Conservation (phyloP, 1,284 basidiomycete genomes). For the Pseudozyma sp. region DNA sequence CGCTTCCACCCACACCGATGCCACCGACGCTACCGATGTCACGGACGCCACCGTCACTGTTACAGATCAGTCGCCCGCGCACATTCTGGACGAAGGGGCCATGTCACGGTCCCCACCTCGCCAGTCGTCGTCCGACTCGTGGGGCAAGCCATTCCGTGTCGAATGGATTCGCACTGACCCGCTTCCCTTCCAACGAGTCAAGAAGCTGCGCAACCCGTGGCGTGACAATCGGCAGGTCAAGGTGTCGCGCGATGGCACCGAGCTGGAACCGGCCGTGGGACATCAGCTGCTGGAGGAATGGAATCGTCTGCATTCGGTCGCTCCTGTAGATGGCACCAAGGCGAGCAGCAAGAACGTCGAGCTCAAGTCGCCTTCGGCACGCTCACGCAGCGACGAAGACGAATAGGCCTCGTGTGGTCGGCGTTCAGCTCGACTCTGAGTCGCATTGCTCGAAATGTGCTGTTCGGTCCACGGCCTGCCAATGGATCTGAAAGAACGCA, state of each 20-base stretch:
- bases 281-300: slow-evolving; percentile 81
- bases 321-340: slow-evolving; percentile 18
- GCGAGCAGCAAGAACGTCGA: slow-evolving; percentile 8
- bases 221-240: slow-evolving; percentile 90
- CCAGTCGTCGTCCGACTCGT: slow-evolving; percentile 43
- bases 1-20: slow-evolving; percentile 37
- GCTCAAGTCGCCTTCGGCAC: not conserved
- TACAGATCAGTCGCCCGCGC: slow-evolving; percentile 3
- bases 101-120: slow-evolving; percentile 29
- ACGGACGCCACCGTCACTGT: slow-evolving; percentile 20
- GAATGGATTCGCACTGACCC: slow-evolving; percentile 83
- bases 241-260: slow-evolving; percentile 87
- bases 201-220: slow-evolving; percentile 89
- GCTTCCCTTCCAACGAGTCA: slow-evolving; percentile 81
- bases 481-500: too few relatives aligned
- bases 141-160: slow-evolving; percentile 77
- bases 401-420: slow-evolving; percentile 10
- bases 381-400: slow-evolving; percentile 39
- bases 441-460: too few relatives aligned
- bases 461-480: too few relatives aligned
- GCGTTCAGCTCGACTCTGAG: not conserved
- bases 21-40: slow-evolving; percentile 18
- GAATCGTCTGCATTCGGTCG: slow-evolving; percentile 69
- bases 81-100: slow-evolving; percentile 6
- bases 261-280: slow-evolving; percentile 85